Evolutionary conservation across 129 eudicot genomes (phyloP).

Genomic region (Arctium lappa): DNA sequence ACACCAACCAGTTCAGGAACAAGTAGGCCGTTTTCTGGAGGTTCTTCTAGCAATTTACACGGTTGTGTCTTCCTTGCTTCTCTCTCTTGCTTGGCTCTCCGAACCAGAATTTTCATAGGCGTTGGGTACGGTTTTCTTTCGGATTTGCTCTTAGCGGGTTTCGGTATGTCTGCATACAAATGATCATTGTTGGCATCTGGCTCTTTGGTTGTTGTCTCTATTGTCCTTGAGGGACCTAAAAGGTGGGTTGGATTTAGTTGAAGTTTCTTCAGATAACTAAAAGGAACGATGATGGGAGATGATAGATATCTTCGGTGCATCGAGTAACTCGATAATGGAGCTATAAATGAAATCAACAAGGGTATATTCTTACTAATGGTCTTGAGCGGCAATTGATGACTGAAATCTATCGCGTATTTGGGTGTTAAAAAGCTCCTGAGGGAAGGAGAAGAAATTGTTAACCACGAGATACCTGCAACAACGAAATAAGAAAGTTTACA

Average conservation of each 20-base stretch:
- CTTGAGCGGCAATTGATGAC: not conserved
- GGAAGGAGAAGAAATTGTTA: too few species aligned
- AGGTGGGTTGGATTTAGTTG: not conserved
- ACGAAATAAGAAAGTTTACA: not conserved
- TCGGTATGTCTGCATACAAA: conserved; percentile 43
- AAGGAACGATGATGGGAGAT: not conserved
- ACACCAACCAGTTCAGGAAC: conserved; percentile 57
- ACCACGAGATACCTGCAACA: not conserved
- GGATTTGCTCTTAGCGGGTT: conserved; percentile 41
- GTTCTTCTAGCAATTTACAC: conserved; percentile 47
- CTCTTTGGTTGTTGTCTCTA: conserved; percentile 16
- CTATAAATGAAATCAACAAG: not conserved
- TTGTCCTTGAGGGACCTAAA: conserved; percentile 19
- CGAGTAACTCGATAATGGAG: not conserved
- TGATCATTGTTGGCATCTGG: conserved; percentile 21
- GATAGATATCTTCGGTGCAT: conserved; percentile 31
- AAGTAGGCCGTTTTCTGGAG: conserved; percentile 63
- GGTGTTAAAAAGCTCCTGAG: not conserved
- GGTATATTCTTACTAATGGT: not conserved
- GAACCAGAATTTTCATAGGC: conserved; percentile 59
- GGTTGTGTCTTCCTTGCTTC: conserved; percentile 55
- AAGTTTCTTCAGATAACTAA: conserved; percentile 12
- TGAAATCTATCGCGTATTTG: not conserved
- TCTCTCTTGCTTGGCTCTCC: conserved; percentile 54
- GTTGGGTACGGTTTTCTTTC: conserved; percentile 71